phyloP scores from a whole-genome alignment of 2,329 filamentous ascomycete species.

The Microsporum canis region DNA sequence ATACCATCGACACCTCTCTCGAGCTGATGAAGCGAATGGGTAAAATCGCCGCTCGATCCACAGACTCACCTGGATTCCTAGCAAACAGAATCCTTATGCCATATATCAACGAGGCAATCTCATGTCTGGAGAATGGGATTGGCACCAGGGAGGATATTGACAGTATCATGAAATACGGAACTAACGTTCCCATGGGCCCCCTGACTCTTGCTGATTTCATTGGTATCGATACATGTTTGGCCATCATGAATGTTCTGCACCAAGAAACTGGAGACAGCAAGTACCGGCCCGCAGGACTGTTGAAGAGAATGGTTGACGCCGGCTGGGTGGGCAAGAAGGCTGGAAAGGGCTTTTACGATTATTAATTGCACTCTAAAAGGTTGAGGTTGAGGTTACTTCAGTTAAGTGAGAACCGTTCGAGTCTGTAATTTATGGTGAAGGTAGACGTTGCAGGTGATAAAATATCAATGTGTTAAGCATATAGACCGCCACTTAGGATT shows the following conservation, averaged over 20 bases:
- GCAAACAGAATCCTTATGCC: constrained; percentile 98
- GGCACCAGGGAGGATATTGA: constrained; percentile 87
- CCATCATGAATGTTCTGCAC: constrained; percentile 94
- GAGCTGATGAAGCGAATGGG: constrained; percentile 85
- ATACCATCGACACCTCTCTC: constrained; percentile 70
- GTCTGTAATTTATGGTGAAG: neutral
- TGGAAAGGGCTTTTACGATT: constrained; percentile 80
- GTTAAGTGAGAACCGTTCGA: neutral
- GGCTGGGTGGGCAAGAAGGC: constrained; percentile 97
- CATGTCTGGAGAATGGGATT: constrained; percentile 87
- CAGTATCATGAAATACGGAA: constrained; percentile 98
- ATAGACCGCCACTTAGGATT: neutral
- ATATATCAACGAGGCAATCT: constrained; percentile 96
- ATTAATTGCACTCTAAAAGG: constrained; percentile 4
- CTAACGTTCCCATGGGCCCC: constrained; percentile 96
- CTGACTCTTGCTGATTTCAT: constrained; percentile 93
- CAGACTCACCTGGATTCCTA: constrained; percentile 85
- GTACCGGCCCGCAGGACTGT: constrained; percentile 76
- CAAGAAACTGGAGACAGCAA: constrained; percentile 89
- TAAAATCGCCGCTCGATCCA: constrained; percentile 77
- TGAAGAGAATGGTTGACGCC: constrained; percentile 94
- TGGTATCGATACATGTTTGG: constrained; percentile 85
- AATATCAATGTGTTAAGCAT: neutral
- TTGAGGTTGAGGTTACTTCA: neutral
- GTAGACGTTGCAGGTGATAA: neutral